Evolutionary conservation across 1,284 basidiomycete genomes (phyloP).

Genomic region (Leucoagaricus sp.): DNA sequence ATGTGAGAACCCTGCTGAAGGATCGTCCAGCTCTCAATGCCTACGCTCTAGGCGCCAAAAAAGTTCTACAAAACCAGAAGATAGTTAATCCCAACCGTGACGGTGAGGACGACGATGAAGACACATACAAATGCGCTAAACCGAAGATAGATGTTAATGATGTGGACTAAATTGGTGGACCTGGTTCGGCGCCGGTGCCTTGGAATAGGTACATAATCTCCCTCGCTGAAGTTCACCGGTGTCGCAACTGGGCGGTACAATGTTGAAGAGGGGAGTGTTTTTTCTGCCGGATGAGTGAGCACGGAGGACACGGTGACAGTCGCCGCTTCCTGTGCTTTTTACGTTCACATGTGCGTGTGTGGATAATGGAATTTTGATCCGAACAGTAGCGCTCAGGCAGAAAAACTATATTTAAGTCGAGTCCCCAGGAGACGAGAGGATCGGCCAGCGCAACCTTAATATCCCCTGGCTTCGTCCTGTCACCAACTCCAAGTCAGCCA

Average conservation of each 20-base stretch:
- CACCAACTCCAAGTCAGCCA: neutral
- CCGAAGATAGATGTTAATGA: neutral
- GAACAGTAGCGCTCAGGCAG: neutral
- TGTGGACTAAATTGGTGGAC: neutral
- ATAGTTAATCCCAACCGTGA: too few relatives aligned
- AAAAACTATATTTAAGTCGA: neutral
- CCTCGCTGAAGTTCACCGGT: too few relatives aligned
- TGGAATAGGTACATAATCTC: too few relatives aligned
- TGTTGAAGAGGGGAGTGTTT: too few relatives aligned
- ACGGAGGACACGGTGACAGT: too few relatives aligned
- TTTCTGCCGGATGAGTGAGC: too few relatives aligned
- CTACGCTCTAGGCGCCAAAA: conserved; percentile 27
- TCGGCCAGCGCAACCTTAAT: neutral
- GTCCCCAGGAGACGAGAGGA: neutral
- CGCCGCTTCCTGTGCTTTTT: too few relatives aligned
- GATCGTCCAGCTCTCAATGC: conserved; percentile 28
- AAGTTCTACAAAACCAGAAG: too few relatives aligned
- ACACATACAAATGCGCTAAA: conserved; percentile 26
- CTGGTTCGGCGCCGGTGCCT: too few relatives aligned
- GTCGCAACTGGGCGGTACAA: too few relatives aligned
- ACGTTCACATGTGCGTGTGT: too few relatives aligned
- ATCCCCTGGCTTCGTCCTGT: neutral
- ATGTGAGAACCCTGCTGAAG: conserved; percentile 14
- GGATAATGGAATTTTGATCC: neutral
- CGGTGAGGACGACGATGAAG: conserved; percentile 16